A percentile compares a stretch with the other conserved stretches of the same genome.
phyloP scores from a whole-genome alignment of 352 stramenopile genomes.

The Peronospora tabacina region DNA sequence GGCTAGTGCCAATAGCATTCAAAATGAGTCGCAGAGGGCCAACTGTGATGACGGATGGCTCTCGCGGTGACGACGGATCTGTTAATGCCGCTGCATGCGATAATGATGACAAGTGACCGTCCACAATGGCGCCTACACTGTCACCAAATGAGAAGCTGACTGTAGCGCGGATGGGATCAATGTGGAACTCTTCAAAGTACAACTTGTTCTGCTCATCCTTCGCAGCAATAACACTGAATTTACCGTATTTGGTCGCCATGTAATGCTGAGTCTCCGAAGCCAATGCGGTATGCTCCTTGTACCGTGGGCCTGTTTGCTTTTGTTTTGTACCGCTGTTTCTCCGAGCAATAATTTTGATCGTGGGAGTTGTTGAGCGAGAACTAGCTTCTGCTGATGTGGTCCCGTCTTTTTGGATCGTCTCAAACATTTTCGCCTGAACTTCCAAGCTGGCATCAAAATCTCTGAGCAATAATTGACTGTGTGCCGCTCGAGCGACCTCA shows the following conservation, averaged over 20 bases:
- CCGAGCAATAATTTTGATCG: constrained; percentile 25
- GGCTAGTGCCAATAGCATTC: constrained; percentile 80
- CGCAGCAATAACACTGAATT: constrained; percentile 24
- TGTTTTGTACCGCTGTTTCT: constrained; percentile 18
- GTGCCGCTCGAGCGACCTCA: constrained; percentile 31
- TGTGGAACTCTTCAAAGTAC: constrained; percentile 87
- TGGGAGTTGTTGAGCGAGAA: constrained; percentile 28
- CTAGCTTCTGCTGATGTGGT: constrained; percentile 34
- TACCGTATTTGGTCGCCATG: constrained; percentile 24
- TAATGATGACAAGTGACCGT: constrained; percentile 39
- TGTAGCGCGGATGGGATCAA: constrained; percentile 72
- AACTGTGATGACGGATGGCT: constrained; percentile 49
- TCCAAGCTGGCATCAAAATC: constrained; percentile 72
- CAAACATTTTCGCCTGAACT: constrained; percentile 62
- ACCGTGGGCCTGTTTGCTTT: constrained; percentile 12
- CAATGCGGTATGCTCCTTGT: constrained; percentile 27
- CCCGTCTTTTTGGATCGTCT: constrained; percentile 57
- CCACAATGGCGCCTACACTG: constrained; percentile 52
- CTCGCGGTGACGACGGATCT: constrained; percentile 26
- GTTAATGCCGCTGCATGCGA: constrained; percentile 24
- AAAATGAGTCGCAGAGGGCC: constrained; percentile 74
- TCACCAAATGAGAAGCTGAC: constrained; percentile 82
- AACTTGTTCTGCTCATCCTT: constrained; percentile 74
- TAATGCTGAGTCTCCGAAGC: constrained; percentile 34
- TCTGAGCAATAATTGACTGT: constrained; percentile 47